A percentile compares a stretch with the other conserved stretches of the same genome.
phyloP scores from a whole-genome alignment of 441 rosid genomes.

The Sinapis alba region DNA sequence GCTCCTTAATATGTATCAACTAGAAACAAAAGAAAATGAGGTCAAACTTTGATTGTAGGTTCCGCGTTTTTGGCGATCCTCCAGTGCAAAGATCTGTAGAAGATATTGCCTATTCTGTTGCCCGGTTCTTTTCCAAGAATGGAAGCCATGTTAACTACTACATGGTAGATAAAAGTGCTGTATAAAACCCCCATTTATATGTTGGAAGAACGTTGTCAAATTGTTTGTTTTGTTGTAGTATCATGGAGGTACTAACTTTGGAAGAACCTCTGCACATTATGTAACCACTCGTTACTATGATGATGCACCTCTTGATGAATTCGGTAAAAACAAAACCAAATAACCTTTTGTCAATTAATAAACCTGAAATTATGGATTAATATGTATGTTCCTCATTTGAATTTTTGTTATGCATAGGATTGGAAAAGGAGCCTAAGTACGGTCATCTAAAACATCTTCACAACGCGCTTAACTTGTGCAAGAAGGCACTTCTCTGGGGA shows the following conservation, averaged over 20 bases:
- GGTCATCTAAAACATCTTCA: conserved; percentile 78
- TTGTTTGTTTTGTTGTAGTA: conserved; percentile 47
- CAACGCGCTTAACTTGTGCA: conserved; percentile 59
- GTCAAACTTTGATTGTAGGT: conserved; percentile 45
- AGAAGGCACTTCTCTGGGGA: conserved; percentile 67
- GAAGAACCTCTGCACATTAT: conserved; percentile 72
- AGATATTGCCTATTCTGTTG: conserved; percentile 71
- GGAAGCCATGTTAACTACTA: conserved; percentile 76
- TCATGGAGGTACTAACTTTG: conserved; percentile 89
- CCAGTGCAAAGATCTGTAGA: conserved; percentile 82
- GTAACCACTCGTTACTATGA: conserved; percentile 84
- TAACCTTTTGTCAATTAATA: too few relatives aligned
- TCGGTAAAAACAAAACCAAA: conserved; percentile 41
- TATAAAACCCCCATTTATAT: not conserved
- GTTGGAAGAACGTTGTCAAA: not conserved
- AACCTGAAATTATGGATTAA: not conserved
- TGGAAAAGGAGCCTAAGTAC: conserved; percentile 68
- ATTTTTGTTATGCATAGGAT: conserved; percentile 45
- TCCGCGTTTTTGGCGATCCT: conserved; percentile 84
- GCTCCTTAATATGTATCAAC: not conserved
- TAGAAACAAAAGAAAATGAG: not conserved
- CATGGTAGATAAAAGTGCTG: conserved; percentile 51
- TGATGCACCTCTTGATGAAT: conserved; percentile 93
- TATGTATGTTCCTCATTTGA: not conserved
- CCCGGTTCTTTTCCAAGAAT: conserved; percentile 77